A percentile compares a stretch with the other conserved stretches of the same genome.
Evolutionary conservation across 2,329 filamentous ascomycete species (phyloP).

Genomic region (Aspergillus caelatus): DNA sequence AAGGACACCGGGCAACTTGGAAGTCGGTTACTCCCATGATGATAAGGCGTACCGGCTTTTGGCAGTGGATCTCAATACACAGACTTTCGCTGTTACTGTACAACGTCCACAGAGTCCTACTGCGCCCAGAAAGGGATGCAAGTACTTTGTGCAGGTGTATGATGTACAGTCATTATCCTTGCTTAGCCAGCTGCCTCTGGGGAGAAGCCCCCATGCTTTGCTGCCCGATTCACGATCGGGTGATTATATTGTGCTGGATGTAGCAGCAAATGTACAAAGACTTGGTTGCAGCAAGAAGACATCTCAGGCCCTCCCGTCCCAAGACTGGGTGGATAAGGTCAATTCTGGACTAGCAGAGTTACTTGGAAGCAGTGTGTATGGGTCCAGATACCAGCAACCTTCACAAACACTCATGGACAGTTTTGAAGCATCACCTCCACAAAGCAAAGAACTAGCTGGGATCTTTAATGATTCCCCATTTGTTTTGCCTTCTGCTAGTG

Average conservation of each 20-base stretch:
- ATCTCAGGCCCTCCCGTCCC: conserved; percentile 26
- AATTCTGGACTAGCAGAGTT: conserved; percentile 38
- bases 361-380: conserved; percentile 28
- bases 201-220: conserved; percentile 66
- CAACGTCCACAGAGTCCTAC: conserved; percentile 15
- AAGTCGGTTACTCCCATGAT: conserved; percentile 12
- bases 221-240: conserved; percentile 65
- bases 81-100: conserved; percentile 68
- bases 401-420: not conserved
- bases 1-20: conserved; percentile 62
- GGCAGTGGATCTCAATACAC: conserved; percentile 67
- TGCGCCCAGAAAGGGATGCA: conserved; percentile 42
- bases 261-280: conserved; percentile 70
- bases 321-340: conserved; percentile 26
- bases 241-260: conserved; percentile 76
- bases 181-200: conserved; percentile 58
- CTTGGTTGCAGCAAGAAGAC: conserved; percentile 31
- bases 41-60: conserved; percentile 46
- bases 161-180: conserved; percentile 62
- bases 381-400: not conserved
- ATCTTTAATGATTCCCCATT: conserved; percentile 44
- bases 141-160: conserved; percentile 65
- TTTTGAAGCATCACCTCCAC: conserved; percentile 17
- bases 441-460: conserved; percentile 33
- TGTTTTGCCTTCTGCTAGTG: conserved; percentile 39